Evolutionary conservation across 2,329 filamentous ascomycete genomes (phyloP).

Genomic region (Sporothrix curviconia): DNA sequence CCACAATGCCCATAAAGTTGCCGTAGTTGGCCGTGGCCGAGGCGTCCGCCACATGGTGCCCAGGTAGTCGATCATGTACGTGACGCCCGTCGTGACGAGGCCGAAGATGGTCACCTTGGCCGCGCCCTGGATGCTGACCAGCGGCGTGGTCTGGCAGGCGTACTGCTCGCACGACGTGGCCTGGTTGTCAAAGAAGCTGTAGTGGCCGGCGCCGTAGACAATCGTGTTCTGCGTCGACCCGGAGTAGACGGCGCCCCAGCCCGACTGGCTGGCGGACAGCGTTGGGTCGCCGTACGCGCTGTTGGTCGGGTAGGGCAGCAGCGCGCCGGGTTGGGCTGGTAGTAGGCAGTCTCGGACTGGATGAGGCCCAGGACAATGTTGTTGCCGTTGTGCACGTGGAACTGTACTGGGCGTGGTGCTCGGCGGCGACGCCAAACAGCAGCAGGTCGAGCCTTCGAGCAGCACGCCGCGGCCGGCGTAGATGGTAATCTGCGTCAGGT

Average conservation of each 20-base stretch:
- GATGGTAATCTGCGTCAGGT: slow-evolving; percentile 37
- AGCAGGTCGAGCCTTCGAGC: slow-evolving; percentile 46
- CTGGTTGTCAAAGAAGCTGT: slow-evolving; percentile 55
- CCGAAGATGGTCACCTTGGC: slow-evolving; percentile 13
- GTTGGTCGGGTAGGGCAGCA: slow-evolving; percentile 20
- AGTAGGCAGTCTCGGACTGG: slow-evolving; percentile 67
- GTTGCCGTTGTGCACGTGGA: slow-evolving; percentile 54
- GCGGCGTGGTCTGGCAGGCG: slow-evolving; percentile 11
- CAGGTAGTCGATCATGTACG: slow-evolving; percentile 12
- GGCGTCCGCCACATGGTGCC: slow-evolving; percentile 1
- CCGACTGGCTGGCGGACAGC: slow-evolving; percentile 38
- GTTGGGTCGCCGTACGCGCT: slow-evolving; percentile 37
- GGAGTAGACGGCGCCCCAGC: slow-evolving; percentile 56
- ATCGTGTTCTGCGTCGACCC: slow-evolving; percentile 40
- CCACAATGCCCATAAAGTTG: slow-evolving; percentile 4
- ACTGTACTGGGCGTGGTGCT: slow-evolving; percentile 62
- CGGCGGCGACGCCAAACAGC: slow-evolving; percentile 58
- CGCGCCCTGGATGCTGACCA: slow-evolving; percentile 11
- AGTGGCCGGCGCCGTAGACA: slow-evolving; percentile 54
- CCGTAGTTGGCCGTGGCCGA: slow-evolving; percentile 1
- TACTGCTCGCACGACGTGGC: no score
- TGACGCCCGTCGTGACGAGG: slow-evolving; percentile 9
- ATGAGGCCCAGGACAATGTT: slow-evolving; percentile 60
- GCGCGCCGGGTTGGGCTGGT: slow-evolving; percentile 53
- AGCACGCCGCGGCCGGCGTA: slow-evolving; percentile 45